Base-by-base conservation (phyloP, 2,329 filamentous ascomycete genomes). In the Diaporthe sp. region DNA sequence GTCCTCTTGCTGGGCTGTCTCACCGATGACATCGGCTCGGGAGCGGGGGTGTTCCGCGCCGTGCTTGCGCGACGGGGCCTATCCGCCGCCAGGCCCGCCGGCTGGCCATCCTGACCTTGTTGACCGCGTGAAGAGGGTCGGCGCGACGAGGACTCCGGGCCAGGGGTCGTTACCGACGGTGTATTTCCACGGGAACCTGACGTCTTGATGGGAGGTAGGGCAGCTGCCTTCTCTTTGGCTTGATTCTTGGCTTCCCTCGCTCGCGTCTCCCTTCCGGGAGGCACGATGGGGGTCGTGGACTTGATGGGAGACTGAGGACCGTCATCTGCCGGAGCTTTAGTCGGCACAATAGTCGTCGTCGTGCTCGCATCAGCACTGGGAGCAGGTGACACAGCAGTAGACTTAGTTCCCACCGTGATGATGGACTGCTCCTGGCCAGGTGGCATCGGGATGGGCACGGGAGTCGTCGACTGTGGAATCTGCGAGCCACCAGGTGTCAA, bases 11-110 rank as follows among this genome's bases (percentile, higher is more conserved):
- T 87, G n/a, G 84, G 81, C 72, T 84, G 85, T 73, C 85, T 85
- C 62, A 82, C 76, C 15, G 76, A 81, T 70, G 46, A 70, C 71
- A 46, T 73, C 61, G 79, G 75, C 78, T 90, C 89, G 12, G 89
- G 89, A 12, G 85, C 89, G 15, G 90, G 90, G 1, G 90, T 91
- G 79, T 89, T 90, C 76, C 89, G 86, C 73, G 89, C 88, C 34
- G 89, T 90, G 79, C 90, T 91, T 74, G 89, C 81, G 74, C 90
- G 88, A 68, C 90, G 87, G 76, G 89, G 85, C 62, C 90, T 85
- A 75, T 92, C 90, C 65, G 84, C 83, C 28, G 87, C 89, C 75
- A 90, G 82, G 25, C 87, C 87, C 58, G 84, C 79, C 77, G 85
- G 84, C 53, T 88, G 87, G 37, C 22, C 2, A 78, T 90, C 89